Percentiles rank a stretch among this genome's conserved stretches.
These are phyloP conservation scores for Podaxis sp. DNA, from an alignment of 768 basidiomycete species.

Conservation along the genomic window DNA sequence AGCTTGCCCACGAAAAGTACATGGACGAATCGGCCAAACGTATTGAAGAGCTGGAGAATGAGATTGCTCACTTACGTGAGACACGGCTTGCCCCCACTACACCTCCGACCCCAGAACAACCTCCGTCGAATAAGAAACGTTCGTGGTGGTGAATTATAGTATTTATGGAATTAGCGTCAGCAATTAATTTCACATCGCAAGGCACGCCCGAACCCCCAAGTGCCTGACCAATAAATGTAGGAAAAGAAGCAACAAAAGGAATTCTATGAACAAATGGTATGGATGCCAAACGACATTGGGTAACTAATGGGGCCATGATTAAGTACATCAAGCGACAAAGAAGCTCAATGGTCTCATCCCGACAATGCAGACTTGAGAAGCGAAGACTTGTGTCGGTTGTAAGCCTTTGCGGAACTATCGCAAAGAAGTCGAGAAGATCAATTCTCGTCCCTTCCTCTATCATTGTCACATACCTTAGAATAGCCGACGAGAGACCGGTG, in stretches of 20 bases:
- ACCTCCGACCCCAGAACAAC: slow-evolving; percentile 2
- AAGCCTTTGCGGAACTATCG: slow-evolving; percentile 67
- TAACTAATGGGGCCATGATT: background rate
- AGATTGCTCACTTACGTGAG: slow-evolving; percentile 46
- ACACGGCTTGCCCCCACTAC: slow-evolving; percentile 14
- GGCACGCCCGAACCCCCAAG: background rate
- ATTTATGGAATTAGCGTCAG: background rate
- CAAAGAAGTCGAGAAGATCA: slow-evolving; percentile 16
- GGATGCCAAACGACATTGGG: background rate
- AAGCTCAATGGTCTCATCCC: slow-evolving; percentile 7
- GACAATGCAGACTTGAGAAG: slow-evolving; percentile 53
- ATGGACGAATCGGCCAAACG: slow-evolving; percentile 57
- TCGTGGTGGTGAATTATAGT: slow-evolving; percentile 17
- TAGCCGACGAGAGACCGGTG: slow-evolving; percentile 65
- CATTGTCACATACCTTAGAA: slow-evolving; percentile 57
- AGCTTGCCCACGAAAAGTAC: slow-evolving; percentile 69
- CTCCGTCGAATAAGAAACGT: slow-evolving; percentile 15
- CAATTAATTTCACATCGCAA: background rate
- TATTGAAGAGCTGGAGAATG: slow-evolving; percentile 55
- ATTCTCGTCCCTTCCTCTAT: background rate
- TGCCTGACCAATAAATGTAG: background rate
- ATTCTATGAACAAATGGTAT: slow-evolving; percentile 12
- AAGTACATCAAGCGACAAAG: background rate
- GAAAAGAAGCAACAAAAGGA: background rate
- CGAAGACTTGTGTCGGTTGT: slow-evolving; percentile 63